Base-by-base conservation (phyloP, 1,284 basidiomycete genomes). In the Blastosporella zonata region DNA sequence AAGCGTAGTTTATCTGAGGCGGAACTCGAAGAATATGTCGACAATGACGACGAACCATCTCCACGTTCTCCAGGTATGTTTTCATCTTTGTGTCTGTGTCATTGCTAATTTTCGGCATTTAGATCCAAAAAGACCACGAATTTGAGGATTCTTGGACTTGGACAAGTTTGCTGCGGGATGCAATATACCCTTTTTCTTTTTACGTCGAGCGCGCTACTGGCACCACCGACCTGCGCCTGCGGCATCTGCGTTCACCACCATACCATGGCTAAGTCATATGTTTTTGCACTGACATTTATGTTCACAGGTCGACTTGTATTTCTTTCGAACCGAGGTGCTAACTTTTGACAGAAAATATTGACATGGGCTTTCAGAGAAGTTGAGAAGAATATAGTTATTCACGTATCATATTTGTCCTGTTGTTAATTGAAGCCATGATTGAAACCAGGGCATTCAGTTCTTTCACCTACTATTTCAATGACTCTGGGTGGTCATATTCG, bases 1-100 rank as follows among this genome's bases (percentile, higher is more conserved):
- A 82, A 82, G 62, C 66, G 80, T 51, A 68, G 67, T 29, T 68
- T 74, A 45, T 73, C 75, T 17, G 76, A 79, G 49, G 61, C 75
- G 29, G 79, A 78, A 20, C 55, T 61, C 1, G 66, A 67, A 28
- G 71, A 69, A 28, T 65, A 67, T 18, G 60, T n/a, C n/a, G n/a
- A n/a, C n/a, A n/a, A 63, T 15, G 61, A 61, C 22, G 64, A 57
- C 15, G 55, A 56, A 10, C 56, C 60, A 21, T 56, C 63, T 42
- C 61, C 62, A 50, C 61, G 62, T 34, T 79, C 77, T 49, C 77
- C 79, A 57, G 75, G 80, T 80, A 49, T 17, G 67, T 61, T 3
- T 9, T 15, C 29, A 15, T 12, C 40, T 43, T 31, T 1, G 4
- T 15, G 5, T 40, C 23, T 9, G 33, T 31, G 12, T 34, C 9